A percentile compares a stretch with the other conserved stretches of the same genome.
phyloP scores from a whole-genome alignment of 257 asterid species.

The Cinchona pubescens region DNA sequence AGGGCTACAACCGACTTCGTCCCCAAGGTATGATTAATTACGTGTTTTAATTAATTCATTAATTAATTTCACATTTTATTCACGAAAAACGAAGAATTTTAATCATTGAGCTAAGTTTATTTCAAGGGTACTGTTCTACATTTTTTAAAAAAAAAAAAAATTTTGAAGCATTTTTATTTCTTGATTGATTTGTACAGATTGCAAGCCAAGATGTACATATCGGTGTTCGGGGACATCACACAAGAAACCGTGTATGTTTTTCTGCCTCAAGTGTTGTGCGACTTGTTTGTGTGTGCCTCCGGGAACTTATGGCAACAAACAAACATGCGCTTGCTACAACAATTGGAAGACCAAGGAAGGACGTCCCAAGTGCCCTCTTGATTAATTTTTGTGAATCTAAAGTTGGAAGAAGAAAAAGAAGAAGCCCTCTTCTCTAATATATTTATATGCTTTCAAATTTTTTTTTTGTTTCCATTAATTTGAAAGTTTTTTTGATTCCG shows the following conservation, averaged over 20 bases:
- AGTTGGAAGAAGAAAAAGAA: no score
- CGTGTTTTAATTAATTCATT: background rate
- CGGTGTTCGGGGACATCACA: slow-evolving; percentile 48
- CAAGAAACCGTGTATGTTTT: slow-evolving; percentile 43
- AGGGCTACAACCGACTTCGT: slow-evolving; percentile 36
- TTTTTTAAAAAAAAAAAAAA: no score
- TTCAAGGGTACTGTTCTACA: background rate
- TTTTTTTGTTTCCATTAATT: no score
- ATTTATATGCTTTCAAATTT: no score
- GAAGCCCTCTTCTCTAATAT: no score
- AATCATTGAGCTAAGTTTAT: background rate
- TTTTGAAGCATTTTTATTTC: background rate
- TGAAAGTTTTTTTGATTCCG: no score
- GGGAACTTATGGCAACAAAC: slow-evolving; percentile 38
- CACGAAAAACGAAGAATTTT: background rate
- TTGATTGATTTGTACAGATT: slow-evolving; percentile 24
- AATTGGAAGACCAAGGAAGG: slow-evolving; percentile 44
- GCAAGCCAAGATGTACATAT: slow-evolving; percentile 36
- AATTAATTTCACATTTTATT: background rate
- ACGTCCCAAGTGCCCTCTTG: slow-evolving; percentile 39
- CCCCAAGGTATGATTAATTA: slow-evolving; percentile 23
- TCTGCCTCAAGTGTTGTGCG: slow-evolving; percentile 40
- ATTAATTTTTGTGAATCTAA: background rate
- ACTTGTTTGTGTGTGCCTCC: slow-evolving; percentile 41
- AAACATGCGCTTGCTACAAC: slow-evolving; percentile 40